Base-by-base conservation (phyloP, 2,329 filamentous ascomycete species). In the Paecilomyces dactylethromorphus region DNA sequence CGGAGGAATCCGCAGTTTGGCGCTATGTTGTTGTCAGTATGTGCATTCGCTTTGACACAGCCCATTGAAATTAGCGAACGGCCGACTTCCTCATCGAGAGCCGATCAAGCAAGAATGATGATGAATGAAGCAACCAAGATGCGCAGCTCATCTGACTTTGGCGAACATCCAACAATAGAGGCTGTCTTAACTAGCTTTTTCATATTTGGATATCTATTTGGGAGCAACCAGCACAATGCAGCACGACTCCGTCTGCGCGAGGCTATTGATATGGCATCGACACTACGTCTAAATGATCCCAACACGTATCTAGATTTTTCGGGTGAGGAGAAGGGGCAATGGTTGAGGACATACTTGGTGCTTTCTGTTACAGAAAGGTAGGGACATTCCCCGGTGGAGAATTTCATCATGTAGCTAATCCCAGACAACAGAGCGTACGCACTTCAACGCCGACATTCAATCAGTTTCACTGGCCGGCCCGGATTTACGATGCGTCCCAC, bases 181-280 rank as follows among this genome's bases (percentile, higher is more conserved):
- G 72, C 75, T 0, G 71, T 78, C 21, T 84, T 86, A 59, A 90
- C 88, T 21, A 91, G 87, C 65, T 91, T 89, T 72, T 91, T 92
- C 72, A 73, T 92, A 24, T 92, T 90, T 66, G 87, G 84, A 32
- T 89, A 86, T 68, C 83, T 88, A 68, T 88, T 88, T 66, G 86
- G 84, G 18, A 79, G 89, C 55, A 88, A 91, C 62, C 81, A 88
- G 71, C 88, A 91, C 71, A 87, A 90, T 65, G 87, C 86, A 67
- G 89, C 88, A 1, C 92, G 89, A 88, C 90, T 87, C 67, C 85
- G 90, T 68, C 77, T 93, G 18, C 84, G 90, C 24, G 90, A 93
- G 72, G 89, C 88, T 6, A 59, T 74, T 5, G 76, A 78, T 55
- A 71, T 78, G 32, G 76, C 76, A 0, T 71, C 74, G 4, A 74